Conservation (phyloP, 2,329 filamentous ascomycete genomes). For the Fusarium armeniacum region DNA sequence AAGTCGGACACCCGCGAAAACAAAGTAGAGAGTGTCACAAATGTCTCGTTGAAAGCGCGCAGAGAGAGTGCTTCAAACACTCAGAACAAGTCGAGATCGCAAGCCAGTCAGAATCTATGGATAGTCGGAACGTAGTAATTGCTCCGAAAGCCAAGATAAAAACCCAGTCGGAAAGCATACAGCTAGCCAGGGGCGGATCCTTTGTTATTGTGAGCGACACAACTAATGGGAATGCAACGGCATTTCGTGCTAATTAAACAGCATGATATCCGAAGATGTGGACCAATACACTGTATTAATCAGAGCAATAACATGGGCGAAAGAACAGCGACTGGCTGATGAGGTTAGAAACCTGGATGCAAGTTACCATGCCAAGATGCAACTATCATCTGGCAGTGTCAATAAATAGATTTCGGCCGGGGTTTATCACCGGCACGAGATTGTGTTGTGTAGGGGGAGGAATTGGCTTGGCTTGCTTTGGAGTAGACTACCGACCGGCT, state of each 20-base stretch:
- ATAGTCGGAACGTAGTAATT: slow-evolving; percentile 11
- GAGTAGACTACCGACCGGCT: not conserved
- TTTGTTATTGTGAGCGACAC: slow-evolving; percentile 38
- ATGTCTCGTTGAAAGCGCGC: slow-evolving; percentile 27
- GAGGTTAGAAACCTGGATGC: slow-evolving; percentile 9
- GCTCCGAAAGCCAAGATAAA: slow-evolving; percentile 11
- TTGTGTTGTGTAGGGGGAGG: slow-evolving; percentile 7
- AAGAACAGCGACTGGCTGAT: slow-evolving; percentile 27
- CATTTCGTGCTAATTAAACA: slow-evolving; percentile 20
- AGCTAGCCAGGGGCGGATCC: slow-evolving; percentile 25
- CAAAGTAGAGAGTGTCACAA: slow-evolving; percentile 7
- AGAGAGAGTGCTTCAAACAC: slow-evolving; percentile 16
- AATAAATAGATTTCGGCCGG: slow-evolving; percentile 33
- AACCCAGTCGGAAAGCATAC: slow-evolving; percentile 8
- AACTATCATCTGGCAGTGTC: slow-evolving; percentile 32
- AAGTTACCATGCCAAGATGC: slow-evolving; percentile 25
- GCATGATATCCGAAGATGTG: slow-evolving; percentile 4
- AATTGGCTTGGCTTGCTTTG: slow-evolving; percentile 18
- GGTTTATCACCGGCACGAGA: slow-evolving; percentile 13
- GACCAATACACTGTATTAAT: slow-evolving; percentile 27
- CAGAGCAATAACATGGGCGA: slow-evolving; percentile 9
- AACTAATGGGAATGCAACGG: slow-evolving; percentile 13
- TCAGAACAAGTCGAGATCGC: slow-evolving; percentile 14
- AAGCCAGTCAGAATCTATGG: slow-evolving; percentile 2
- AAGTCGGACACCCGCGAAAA: not conserved